Evolutionary conservation across 1,139 yeast species (phyloP).

Genomic region (Insectozyma bohioensis): DNA sequence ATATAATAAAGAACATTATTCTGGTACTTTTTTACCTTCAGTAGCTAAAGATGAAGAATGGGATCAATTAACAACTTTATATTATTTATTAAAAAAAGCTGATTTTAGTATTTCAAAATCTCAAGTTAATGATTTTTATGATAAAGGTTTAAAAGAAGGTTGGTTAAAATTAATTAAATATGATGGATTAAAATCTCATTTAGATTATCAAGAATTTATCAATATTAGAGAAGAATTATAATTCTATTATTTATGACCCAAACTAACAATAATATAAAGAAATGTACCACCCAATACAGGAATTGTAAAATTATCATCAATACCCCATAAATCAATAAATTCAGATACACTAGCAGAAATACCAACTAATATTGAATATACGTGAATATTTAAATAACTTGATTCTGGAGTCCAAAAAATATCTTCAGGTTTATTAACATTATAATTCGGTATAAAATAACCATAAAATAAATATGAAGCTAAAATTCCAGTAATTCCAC

Average conservation of each 20-base stretch:
- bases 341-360: slow-evolving; percentile 84
- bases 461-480: slow-evolving; percentile 71
- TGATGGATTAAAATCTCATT: slow-evolving; percentile 35
- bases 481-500: slow-evolving; percentile 69
- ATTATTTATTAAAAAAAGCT: slow-evolving; percentile 71
- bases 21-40: slow-evolving; percentile 87
- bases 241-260: slow-evolving; percentile 15
- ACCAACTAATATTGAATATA: slow-evolving; percentile 66
- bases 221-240: slow-evolving; percentile 13
- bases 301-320: slow-evolving; percentile 93
- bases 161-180: slow-evolving; percentile 38
- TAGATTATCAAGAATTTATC: slow-evolving; percentile 28
- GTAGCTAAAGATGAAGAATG: slow-evolving; percentile 91
- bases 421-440: slow-evolving; percentile 52
- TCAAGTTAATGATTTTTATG: slow-evolving; percentile 26
- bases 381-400: slow-evolving; percentile 53
- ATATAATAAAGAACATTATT: slow-evolving; percentile 31
- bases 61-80: slow-evolving; percentile 70
- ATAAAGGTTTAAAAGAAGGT: slow-evolving; percentile 32
- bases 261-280: slow-evolving; percentile 46
- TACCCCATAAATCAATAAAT: slow-evolving; percentile 66
- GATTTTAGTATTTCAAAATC: slow-evolving; percentile 30
- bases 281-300: slow-evolving; percentile 79
- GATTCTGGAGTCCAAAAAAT: slow-evolving; percentile 63
- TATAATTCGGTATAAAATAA: slow-evolving; percentile 61